These are phyloP conservation scores for Dothistroma septosporum DNA, from an alignment of 2,329 filamentous ascomycete genomes.

Conservation along the genomic window DNA sequence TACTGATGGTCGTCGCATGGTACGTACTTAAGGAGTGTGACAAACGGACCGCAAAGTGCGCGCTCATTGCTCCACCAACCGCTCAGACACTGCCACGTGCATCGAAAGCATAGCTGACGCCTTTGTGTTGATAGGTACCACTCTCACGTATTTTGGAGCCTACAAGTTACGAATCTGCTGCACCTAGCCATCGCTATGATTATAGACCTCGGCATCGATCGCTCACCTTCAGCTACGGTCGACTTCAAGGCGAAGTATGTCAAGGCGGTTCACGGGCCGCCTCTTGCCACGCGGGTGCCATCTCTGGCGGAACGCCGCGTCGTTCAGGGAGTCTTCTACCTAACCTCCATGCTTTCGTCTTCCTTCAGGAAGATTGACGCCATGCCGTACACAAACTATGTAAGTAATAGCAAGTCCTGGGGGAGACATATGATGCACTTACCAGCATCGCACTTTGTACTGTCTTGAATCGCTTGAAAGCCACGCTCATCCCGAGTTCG, in stretches of 20 bases:
- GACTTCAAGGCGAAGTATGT: slow-evolving; percentile 19
- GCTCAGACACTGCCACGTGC: background rate
- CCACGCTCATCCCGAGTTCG: no score
- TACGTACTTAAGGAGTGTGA: background rate
- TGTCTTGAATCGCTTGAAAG: no score
- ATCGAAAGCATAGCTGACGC: background rate
- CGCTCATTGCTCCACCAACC: no score
- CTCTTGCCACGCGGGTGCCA: slow-evolving; percentile 2
- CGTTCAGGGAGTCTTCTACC: slow-evolving; percentile 28
- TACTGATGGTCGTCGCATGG: slow-evolving; percentile 23
- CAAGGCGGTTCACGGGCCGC: slow-evolving; percentile 15
- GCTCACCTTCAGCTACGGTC: slow-evolving; percentile 14
- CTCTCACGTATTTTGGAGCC: slow-evolving; percentile 30
- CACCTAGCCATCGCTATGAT: slow-evolving; percentile 30
- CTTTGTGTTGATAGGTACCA: slow-evolving; percentile 13
- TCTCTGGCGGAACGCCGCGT: slow-evolving; percentile 27
- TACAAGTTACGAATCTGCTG: slow-evolving; percentile 29
- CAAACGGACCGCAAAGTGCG: no score
- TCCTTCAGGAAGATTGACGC: slow-evolving; percentile 31
- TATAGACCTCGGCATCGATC: slow-evolving; percentile 29
- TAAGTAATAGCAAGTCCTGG: background rate
- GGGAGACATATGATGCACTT: no score
- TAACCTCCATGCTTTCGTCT: slow-evolving; percentile 29
- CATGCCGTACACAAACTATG: slow-evolving; percentile 25
- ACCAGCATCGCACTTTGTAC: no score